Conservation (phyloP, 306 rosid genomes). For the Casuarina equisetifolia region DNA sequence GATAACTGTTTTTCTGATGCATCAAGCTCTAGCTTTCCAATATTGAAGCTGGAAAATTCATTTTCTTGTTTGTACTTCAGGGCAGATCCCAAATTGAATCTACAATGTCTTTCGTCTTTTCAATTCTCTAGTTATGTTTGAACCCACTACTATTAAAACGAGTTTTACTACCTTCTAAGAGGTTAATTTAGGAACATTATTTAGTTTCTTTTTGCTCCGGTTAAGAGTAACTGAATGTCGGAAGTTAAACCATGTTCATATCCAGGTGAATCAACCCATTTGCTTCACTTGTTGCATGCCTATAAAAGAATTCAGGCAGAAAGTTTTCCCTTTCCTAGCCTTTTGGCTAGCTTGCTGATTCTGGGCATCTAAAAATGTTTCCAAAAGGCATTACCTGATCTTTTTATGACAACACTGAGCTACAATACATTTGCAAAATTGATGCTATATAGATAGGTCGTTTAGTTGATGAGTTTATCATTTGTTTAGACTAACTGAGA, state of each 20-base stretch:
- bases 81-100: not conserved
- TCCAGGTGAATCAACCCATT: not conserved
- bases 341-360: not conserved
- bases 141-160: too few species aligned
- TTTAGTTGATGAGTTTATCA: not conserved
- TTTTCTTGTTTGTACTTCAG: not conserved
- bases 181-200: not conserved
- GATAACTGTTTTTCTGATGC: not conserved
- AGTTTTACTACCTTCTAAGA: not conserved
- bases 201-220: not conserved
- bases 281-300: not conserved
- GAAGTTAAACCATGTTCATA: not conserved
- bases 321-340: too few species aligned
- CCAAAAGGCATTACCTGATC: not conserved
- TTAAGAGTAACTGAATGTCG: too few species aligned
- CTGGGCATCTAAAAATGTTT: not conserved
- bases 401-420: not conserved
- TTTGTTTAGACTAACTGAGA: not conserved
- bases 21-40: not conserved
- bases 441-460: not conserved
- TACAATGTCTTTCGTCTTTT: too few species aligned
- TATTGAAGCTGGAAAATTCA: not conserved
- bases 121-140: too few species aligned
- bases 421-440: not conserved
- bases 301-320: too few species aligned